phyloP scores from a whole-genome alignment of 1,284 basidiomycete genomes.

The Polyporus tsugae region DNA sequence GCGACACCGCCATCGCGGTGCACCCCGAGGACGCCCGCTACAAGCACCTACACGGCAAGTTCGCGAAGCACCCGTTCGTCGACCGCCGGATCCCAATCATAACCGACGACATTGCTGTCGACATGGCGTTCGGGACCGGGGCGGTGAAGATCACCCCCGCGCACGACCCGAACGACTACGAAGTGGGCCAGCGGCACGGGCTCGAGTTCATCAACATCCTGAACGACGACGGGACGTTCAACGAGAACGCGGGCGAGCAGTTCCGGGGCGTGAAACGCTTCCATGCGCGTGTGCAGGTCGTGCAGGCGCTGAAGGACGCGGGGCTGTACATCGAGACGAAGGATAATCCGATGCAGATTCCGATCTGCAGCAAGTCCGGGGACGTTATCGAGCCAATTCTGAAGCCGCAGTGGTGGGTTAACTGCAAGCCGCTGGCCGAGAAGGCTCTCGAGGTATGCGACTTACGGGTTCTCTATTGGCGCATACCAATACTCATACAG shows the following conservation, averaged over 20 bases:
- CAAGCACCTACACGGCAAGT: constrained; percentile 96
- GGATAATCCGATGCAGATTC: constrained; percentile 96
- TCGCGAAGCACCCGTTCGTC: constrained; percentile 91
- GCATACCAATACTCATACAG: constrained; percentile 1
- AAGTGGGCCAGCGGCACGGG: constrained; percentile 90
- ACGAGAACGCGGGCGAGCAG: constrained; percentile 85
- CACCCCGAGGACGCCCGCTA: constrained; percentile 96
- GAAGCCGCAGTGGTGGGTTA: constrained; percentile 99
- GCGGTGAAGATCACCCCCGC: constrained; percentile 99
- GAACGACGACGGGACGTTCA: constrained; percentile 98
- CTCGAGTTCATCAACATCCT: constrained; percentile 96
- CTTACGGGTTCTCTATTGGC: background rate
- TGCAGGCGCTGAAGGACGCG: constrained; percentile 86
- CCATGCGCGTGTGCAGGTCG: constrained; percentile 88
- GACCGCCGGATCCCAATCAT: constrained; percentile 91
- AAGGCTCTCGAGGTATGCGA: constrained; percentile 81
- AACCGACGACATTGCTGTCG: constrained; percentile 81
- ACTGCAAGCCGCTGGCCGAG: constrained; percentile 92
- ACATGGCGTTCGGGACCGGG: constrained; percentile 98
- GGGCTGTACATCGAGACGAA: constrained; percentile 93
- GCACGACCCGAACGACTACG: constrained; percentile 98
- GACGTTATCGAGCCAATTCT: constrained; percentile 96
- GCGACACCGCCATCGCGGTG: constrained; percentile 97
- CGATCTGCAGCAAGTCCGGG: constrained; percentile 95
- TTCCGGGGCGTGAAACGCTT: constrained; percentile 98